These are phyloP conservation scores for Butyriboletus loyo DNA, from an alignment of 768 basidiomycete species.

Conservation along the genomic window DNA sequence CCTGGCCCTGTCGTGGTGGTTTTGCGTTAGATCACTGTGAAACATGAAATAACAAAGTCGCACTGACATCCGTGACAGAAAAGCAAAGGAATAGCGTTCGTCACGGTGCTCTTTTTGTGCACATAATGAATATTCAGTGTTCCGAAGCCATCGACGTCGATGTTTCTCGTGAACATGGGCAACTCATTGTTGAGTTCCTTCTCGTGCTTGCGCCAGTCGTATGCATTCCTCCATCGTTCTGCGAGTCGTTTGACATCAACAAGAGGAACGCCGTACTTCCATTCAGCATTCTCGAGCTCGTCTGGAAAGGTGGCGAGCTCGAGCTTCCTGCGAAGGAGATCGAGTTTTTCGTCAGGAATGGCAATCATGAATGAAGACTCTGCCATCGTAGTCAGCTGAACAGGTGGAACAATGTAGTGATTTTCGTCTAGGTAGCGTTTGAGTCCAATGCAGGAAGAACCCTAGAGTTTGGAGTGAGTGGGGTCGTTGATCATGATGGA, in stretches of 20 bases:
- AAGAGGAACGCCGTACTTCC: constrained; percentile 53
- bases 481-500: no score
- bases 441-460: no score
- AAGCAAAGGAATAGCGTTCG: constrained; percentile 53
- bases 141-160: constrained; percentile 46
- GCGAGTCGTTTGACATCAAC: constrained; percentile 47
- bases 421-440: no score
- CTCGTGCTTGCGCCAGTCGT: constrained; percentile 57
- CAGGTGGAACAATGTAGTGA: no score
- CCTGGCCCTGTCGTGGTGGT: constrained; percentile 70
- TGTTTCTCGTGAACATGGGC: constrained; percentile 53
- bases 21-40: no score
- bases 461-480: no score
- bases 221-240: constrained; percentile 49
- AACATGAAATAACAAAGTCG: background rate
- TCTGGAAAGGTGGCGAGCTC: constrained; percentile 50
- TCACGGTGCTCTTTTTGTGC: constrained; percentile 45
- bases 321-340: constrained; percentile 44
- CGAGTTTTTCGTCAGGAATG: constrained; percentile 42
- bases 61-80: constrained; percentile 59
- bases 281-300: constrained; percentile 49
- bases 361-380: constrained; percentile 48
- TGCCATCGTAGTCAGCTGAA: constrained; percentile 21
- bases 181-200: constrained; percentile 47
- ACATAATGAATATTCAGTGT: constrained; percentile 56